Base-by-base conservation (phyloP, 495 filamentous ascomycete species). In the Halenospora varia region DNA sequence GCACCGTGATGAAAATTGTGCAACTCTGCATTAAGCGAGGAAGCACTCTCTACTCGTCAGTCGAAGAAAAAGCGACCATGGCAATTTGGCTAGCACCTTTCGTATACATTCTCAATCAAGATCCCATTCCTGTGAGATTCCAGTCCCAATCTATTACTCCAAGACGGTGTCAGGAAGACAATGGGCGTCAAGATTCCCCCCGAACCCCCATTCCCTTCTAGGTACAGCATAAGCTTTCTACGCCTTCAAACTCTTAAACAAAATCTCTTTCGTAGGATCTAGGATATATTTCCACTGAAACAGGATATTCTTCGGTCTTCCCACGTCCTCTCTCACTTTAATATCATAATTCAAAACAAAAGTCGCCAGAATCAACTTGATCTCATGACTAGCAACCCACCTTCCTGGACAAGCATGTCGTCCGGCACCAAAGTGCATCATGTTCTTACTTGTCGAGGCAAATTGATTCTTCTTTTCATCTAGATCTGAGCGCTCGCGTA, bases 391-490 rank as follows among this genome's bases (percentile, higher is more conserved):
- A 10, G 75, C 78, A 68, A 82, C 78, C 67, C 81, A 82, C n/a
- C 79, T 68, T 15, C 79, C 79, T 2, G 79, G 77, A 53, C 80
- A 83, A 4, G 75, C 76, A 62, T 79, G 73, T 48, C 68, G 71
- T n/a, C 82, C 82, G 13, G 73, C 58, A 1, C 82, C 81, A 56
- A 83, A 84, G 51, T 72, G 70, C 41, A 82, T 57, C 51, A 74
- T 69, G 2, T 72, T 63, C 9, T 73, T 66, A 1, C 69, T 63
- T 10, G 80, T 75, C 25, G 72, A 68, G 8, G 73, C 70, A 57
- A 76, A 80, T 23, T 79, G 73, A 46, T 72, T 62, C 9, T 58
- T 60, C 13, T 71, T 70, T 9, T 69, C 65, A 42, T 59, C 60
- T 20, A 67, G 58, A 10, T 61, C 63, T 3, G 69, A 65, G 15